Conservation (phyloP, 1,284 basidiomycete species). For the Malassezia brasiliensis region DNA sequence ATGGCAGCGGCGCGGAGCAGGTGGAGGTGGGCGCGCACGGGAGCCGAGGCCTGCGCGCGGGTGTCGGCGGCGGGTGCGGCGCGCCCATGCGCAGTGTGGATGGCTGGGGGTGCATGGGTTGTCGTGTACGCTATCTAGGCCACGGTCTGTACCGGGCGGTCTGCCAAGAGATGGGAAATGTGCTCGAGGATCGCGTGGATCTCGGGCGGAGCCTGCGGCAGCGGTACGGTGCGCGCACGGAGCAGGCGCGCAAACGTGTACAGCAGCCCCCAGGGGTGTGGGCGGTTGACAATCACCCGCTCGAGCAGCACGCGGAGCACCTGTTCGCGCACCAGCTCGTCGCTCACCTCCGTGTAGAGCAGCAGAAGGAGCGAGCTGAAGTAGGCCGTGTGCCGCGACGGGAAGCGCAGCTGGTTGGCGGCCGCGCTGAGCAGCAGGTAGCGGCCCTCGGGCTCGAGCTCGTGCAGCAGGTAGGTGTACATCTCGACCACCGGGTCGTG, state of each 20-base stretch:
- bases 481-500: conserved; percentile 72
- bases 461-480: conserved; percentile 61
- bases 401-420: conserved; percentile 73
- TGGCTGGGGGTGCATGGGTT: too few species aligned
- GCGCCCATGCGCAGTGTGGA: too few species aligned
- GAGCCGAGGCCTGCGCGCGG: not conserved
- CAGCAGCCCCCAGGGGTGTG: conserved; percentile 93
- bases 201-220: conserved; percentile 37
- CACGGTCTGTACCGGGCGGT: not conserved
- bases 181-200: conserved; percentile 43
- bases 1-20: not conserved
- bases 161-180: conserved; percentile 26
- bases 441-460: conserved; percentile 89
- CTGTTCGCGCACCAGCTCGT: conserved; percentile 71
- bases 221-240: conserved; percentile 27
- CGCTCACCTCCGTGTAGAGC: conserved; percentile 66
- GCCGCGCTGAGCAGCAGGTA: conserved; percentile 83
- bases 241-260: conserved; percentile 87
- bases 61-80: too few species aligned
- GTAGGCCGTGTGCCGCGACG: conserved; percentile 53
- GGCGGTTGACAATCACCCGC: conserved; percentile 81
- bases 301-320: conserved; percentile 85
- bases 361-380: conserved; percentile 79
- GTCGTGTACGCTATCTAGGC: not conserved
- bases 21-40: not conserved